Evolutionary conservation across 164 flowering plant species (phyloP), one percentile per base, ranked within the genome.

Genomic region (Umbellularia californica): DNA sequence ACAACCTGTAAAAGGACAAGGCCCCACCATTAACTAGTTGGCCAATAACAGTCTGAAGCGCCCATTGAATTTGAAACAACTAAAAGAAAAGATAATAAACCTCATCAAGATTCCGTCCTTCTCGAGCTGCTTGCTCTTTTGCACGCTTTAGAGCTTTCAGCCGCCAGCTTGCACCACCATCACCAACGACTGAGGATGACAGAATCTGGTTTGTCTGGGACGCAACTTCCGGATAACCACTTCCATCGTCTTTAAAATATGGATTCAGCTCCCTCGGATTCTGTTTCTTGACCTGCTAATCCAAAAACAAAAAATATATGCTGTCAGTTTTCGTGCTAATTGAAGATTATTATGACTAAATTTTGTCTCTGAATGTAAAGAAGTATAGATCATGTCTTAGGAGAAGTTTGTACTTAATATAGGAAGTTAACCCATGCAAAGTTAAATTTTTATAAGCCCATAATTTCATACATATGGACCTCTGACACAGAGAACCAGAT

Each of bases 91-190:
- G 22, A 41, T 2, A 71, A 47, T 72, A 73, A 73, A 88, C 99
- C 88, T 92, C 94, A 10, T 90, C 83, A 77, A 95, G 80, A 25
- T 84, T 84, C 68, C 87, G 82, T 55, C 98, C 99, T 76, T 95
- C 99, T 58, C 97, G 90, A 76, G 87, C 89, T 75, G 99, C 99
- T 83, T 93, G 98, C 81, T 95, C 99, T 79, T 87, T 78, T 72
- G 99, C 95, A 72, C 99, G 92, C 79, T 92, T 95, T 79, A 93
- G 83, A 35, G 98, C 96, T 84, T 93, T 95, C 65, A 92, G 79
- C 76, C 97, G 84, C 99, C 99, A 95, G 72, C 99, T 95, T 65
- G 96, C 97, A 75, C 99, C 99, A 76, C 98, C 99, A 88, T 95
- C 99, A 13, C 98, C 98, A 83, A 94, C 88, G 79, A 91, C 79